Percentiles rank a stretch among this genome's conserved stretches.
Conservation (phyloP, 441 rosid species). For the Theobroma grandiflorum region DNA sequence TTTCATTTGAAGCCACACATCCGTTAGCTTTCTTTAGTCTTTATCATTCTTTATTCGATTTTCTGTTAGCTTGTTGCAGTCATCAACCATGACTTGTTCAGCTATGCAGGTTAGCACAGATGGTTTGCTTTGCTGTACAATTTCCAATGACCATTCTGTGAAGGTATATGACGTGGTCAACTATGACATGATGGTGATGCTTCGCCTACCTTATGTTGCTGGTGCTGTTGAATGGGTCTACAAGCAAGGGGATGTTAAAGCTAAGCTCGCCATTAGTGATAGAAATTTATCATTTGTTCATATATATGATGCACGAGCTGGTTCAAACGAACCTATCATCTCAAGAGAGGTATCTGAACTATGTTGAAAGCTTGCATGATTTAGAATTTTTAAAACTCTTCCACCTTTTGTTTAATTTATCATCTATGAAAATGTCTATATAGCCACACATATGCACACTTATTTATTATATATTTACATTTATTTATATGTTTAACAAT, state of each 20-base stretch:
- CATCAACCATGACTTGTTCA: conserved; percentile 69
- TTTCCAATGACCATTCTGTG: conserved; percentile 81
- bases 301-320: conserved; percentile 90
- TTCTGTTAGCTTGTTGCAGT: conserved; percentile 32
- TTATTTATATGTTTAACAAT: neutral
- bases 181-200: conserved; percentile 99
- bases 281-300: conserved; percentile 73
- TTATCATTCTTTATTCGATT: neutral
- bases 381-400: conserved; percentile 2
- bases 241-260: conserved; percentile 93
- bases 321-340: conserved; percentile 81
- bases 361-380: conserved; percentile 6
- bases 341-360: conserved; percentile 68
- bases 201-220: conserved; percentile 76
- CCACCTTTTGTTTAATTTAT: neutral
- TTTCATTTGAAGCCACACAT: neutral
- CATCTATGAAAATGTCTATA: neutral
- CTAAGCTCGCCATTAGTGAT: conserved; percentile 88
- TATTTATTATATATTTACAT: neutral
- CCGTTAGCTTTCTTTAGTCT: neutral
- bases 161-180: conserved; percentile 95
- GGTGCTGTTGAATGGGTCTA: conserved; percentile 93
- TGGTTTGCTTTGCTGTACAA: conserved; percentile 96
- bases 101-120: conserved; percentile 93
- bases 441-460: neutral